Evolutionary conservation across 495 filamentous ascomycete species (phyloP), one percentile per base, ranked within the genome.

Genomic region (Neurospora sp.): DNA sequence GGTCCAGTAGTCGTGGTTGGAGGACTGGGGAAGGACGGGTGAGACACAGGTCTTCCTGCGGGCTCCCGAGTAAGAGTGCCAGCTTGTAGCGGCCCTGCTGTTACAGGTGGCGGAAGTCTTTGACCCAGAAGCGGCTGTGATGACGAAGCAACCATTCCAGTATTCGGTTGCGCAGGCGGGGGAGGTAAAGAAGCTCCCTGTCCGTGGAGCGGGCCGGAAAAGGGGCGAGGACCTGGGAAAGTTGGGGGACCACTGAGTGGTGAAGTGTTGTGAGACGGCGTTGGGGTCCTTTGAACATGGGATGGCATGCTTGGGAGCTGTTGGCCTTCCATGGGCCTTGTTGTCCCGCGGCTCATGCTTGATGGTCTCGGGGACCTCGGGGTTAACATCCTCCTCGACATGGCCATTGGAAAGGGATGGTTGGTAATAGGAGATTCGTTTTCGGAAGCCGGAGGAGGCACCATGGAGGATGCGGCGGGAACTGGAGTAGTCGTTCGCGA

Each of bases 351-450:
- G 27, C 82, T 79, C 16, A 82, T 47, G 72, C 84, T 83, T 16
- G 80, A 78, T 16, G 87, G 83, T 27, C 85, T 81, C 39, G 91
- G 91, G 18, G 91, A 92, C 71, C 85, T 85, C 27, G 91, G 90
- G 41, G 88, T 90, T 75, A 92, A 83, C n/a, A 89, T 85, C 71
- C 85, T 85, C 69, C 89, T 85, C 27, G 80, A 70, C 69, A 77
- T 78, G 45, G 78, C 74, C 39, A 83, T 74, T 1, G 81, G 79
- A 70, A 82, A 78, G 76, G 82, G 74, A 73, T 82, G 65, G 80
- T 80, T 70, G 78, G 86, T 71, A 10, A 75, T 75, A 6, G 83
- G 83, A 12, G 83, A 84, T n/a, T 76, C 79, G 41, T 79, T 80
- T 0, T 80, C 82, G 37, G 73, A 72, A 39, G 79, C 73, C 4